These are phyloP conservation scores for Globomyces pollinis-pini DNA, from an alignment of 192 early-diverging fungal genomes.

Conservation along the genomic window DNA sequence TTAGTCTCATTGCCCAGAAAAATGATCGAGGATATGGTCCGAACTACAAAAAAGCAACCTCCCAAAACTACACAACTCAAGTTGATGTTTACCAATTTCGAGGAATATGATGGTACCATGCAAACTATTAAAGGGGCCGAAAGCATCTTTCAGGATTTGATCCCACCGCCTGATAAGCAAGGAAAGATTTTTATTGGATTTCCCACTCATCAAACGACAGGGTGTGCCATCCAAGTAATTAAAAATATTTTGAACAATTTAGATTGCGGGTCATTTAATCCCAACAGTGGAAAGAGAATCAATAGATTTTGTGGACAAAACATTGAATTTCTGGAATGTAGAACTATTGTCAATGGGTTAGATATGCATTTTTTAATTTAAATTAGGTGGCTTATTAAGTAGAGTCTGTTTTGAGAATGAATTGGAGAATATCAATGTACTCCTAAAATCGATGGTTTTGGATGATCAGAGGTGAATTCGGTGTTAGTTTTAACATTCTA, in stretches of 20 bases:
- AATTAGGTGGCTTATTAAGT: slow-evolving; percentile 62
- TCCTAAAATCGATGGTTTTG: slow-evolving; percentile 34
- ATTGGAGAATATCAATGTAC: slow-evolving; percentile 44
- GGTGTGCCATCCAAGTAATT: slow-evolving; percentile 67
- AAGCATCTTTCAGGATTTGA: slow-evolving; percentile 63
- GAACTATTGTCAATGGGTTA: slow-evolving; percentile 69
- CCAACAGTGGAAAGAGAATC: slow-evolving; percentile 88
- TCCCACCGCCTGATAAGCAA: slow-evolving; percentile 64
- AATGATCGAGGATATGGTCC: slow-evolving; percentile 67
- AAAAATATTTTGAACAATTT: no score
- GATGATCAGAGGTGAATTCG: slow-evolving; percentile 24
- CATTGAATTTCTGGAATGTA: slow-evolving; percentile 70
- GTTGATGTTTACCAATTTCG: slow-evolving; percentile 63
- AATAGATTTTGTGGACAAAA: slow-evolving; percentile 82
- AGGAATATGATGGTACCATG: slow-evolving; percentile 65
- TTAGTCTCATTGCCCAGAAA: slow-evolving; percentile 42
- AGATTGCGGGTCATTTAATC: slow-evolving; percentile 75
- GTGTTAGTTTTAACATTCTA: neutral
- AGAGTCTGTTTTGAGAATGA: slow-evolving; percentile 75
- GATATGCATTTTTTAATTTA: no score
- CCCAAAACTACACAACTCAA: slow-evolving; percentile 62
- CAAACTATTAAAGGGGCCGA: slow-evolving; percentile 34
- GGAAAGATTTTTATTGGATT: slow-evolving; percentile 79
- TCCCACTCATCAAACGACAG: slow-evolving; percentile 86
- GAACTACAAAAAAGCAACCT: slow-evolving; percentile 80